These are phyloP conservation scores for Cymbidium sinense DNA, from an alignment of 106 monocot genomes.

Conservation along the genomic window DNA sequence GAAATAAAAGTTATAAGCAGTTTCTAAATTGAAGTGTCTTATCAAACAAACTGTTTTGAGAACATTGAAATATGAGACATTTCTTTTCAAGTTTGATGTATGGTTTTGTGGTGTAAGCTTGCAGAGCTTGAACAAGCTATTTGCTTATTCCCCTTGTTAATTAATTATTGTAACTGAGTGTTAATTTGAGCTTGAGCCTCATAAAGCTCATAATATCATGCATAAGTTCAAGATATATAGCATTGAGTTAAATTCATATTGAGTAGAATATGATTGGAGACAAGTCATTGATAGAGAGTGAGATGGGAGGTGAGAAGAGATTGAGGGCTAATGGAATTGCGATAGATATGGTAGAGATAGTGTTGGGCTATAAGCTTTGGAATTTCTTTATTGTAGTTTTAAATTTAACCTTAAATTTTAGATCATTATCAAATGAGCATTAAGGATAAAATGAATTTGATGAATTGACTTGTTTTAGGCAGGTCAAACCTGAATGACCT, in stretches of 20 bases:
- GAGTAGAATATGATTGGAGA: not conserved
- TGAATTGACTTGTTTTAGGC: not conserved
- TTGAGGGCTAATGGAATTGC: not conserved
- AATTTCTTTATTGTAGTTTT: not conserved
- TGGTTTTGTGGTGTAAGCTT: not conserved
- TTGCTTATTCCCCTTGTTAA: not conserved
- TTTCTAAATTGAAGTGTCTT: not conserved
- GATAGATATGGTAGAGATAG: not conserved
- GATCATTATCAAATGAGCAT: not conserved
- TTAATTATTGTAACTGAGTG: not conserved
- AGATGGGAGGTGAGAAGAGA: not conserved
- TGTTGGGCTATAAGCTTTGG: not conserved
- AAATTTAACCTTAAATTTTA: not conserved
- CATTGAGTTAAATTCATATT: not conserved
- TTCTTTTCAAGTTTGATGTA: conserved; percentile 1
- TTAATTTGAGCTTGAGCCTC: not conserved
- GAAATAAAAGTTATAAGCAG: not conserved
- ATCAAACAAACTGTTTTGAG: not conserved
- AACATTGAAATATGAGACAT: not conserved
- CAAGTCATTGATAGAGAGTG: not conserved
- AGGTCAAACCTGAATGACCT: not conserved
- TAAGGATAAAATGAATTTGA: not conserved
- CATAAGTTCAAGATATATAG: not conserved
- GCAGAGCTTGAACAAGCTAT: not conserved
- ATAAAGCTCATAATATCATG: not conserved